phyloP scores from a whole-genome alignment of 345 rosid species.

The Hibiscus tridactylites region DNA sequence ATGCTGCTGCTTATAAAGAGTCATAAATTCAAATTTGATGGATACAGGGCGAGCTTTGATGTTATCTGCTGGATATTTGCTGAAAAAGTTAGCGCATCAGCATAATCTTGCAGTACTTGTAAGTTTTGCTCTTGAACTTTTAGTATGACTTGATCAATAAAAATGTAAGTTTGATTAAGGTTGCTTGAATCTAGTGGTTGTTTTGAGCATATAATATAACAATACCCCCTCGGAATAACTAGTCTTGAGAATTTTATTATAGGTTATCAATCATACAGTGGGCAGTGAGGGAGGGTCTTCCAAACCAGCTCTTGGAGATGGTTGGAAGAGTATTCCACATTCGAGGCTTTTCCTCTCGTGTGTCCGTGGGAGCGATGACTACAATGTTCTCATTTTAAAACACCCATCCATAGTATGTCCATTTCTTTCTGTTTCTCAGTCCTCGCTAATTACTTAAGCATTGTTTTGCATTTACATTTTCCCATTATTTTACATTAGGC shows the following conservation, averaged over 20 bases:
- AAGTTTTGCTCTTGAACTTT: conserved; percentile 16
- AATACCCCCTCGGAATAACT: not conserved
- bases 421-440: not conserved
- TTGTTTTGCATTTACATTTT: not conserved
- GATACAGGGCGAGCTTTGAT: conserved; percentile 67
- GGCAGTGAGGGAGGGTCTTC: conserved; percentile 55
- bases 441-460: not conserved
- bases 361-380: conserved; percentile 27
- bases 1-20: not conserved
- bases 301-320: conserved; percentile 89
- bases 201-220: not conserved
- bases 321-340: conserved; percentile 81
- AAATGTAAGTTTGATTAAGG: not conserved
- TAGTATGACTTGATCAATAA: not conserved
- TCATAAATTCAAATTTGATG: conserved; percentile 9
- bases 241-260: conserved; percentile 6
- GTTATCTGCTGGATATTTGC: conserved; percentile 59
- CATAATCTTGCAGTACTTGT: conserved; percentile 57
- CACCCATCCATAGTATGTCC: conserved; percentile 53
- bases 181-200: not conserved
- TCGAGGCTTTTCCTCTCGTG: conserved; percentile 55
- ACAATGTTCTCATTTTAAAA: conserved; percentile 43
- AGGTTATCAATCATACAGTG: conserved; percentile 85
- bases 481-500: conserved; percentile 22
- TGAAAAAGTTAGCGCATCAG: conserved; percentile 78